phyloP scores from a whole-genome alignment of 352 stramenopile genomes.

The Phytopythium chamaehyphon region DNA sequence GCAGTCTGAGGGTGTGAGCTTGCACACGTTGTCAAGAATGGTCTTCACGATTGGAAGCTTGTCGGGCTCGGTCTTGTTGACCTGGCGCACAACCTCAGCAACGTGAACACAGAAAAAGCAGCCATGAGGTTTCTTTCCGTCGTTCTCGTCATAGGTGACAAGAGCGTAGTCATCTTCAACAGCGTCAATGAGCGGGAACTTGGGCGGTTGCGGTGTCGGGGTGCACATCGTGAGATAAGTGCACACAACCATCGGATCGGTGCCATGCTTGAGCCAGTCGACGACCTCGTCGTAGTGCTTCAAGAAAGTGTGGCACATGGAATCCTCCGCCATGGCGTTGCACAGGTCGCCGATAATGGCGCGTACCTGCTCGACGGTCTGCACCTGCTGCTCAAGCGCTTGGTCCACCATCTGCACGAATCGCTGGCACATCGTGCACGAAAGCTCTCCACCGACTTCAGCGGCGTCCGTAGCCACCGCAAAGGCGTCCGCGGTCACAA shows the following conservation, averaged over 20 bases:
- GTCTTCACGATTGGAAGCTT: conserved; percentile 42
- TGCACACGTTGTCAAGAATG: conserved; percentile 36
- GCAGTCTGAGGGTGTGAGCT: conserved; percentile 26
- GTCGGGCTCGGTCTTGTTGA: conserved; percentile 27
- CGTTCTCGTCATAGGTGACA: not conserved
- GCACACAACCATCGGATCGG: conserved; percentile 57
- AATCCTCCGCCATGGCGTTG: conserved; percentile 60
- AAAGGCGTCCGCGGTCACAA: conserved; percentile 13
- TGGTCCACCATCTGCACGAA: conserved; percentile 74
- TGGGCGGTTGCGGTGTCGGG: conserved; percentile 2
- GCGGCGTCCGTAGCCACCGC: not conserved
- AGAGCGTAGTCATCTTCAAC: conserved; percentile 7
- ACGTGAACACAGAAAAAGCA: conserved; percentile 53
- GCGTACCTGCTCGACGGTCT: conserved; percentile 60
- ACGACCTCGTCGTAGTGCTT: conserved; percentile 77
- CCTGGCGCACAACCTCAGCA: conserved; percentile 33
- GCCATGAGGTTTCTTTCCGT: conserved; percentile 10
- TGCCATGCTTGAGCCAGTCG: conserved; percentile 69
- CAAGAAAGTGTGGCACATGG: conserved; percentile 76
- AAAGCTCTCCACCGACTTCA: conserved; percentile 30
- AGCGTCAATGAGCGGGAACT: not conserved
- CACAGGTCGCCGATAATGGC: conserved; percentile 76
- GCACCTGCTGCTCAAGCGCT: conserved; percentile 49
- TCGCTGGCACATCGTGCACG: conserved; percentile 70
- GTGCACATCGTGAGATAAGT: conserved; percentile 56